A percentile compares a stretch with the other conserved stretches of the same genome.
Conservation (phyloP, 352 stramenopile genomes). For the Achlya hypogyna region DNA sequence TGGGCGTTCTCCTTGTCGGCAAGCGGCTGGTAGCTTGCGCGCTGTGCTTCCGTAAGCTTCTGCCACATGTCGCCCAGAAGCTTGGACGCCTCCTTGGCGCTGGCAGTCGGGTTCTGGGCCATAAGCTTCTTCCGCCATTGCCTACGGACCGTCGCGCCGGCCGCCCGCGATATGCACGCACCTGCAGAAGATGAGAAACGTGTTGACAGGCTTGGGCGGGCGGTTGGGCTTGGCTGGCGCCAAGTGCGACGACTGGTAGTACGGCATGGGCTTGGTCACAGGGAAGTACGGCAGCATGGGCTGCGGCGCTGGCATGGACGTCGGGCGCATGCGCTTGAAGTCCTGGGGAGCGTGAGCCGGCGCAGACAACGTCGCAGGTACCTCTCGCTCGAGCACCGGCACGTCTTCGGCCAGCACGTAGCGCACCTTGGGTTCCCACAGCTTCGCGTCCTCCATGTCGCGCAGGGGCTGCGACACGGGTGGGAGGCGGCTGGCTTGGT, state of each 20-base stretch:
- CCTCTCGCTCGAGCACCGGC: conserved; percentile 49
- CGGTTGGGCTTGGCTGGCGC: conserved; percentile 43
- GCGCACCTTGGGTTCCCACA: conserved; percentile 60
- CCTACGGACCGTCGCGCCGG: too few species aligned
- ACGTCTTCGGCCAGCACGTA: conserved; percentile 72
- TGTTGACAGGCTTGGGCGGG: conserved; percentile 74
- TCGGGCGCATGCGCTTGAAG: conserved; percentile 65
- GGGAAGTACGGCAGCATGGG: conserved; percentile 18
- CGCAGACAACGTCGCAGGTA: neutral
- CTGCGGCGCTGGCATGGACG: neutral
- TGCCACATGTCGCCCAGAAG: conserved; percentile 81
- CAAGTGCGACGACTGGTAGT: conserved; percentile 33
- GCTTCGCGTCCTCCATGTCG: conserved; percentile 46
- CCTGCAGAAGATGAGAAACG: conserved; percentile 78
- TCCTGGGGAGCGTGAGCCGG: conserved; percentile 22
- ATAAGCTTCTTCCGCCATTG: conserved; percentile 79
- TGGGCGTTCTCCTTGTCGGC: conserved; percentile 69
- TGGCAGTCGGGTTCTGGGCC: conserved; percentile 55
- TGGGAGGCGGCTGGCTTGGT: conserved; percentile 46
- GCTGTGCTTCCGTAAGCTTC: conserved; percentile 67
- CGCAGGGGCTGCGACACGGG: conserved; percentile 46
- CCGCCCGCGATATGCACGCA: conserved; percentile 8
- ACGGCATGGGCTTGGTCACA: neutral
- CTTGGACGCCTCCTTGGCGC: conserved; percentile 71
- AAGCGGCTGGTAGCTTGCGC: conserved; percentile 44